Base-by-base conservation (phyloP, 441 rosid species). In the Populus hybrid region DNA sequence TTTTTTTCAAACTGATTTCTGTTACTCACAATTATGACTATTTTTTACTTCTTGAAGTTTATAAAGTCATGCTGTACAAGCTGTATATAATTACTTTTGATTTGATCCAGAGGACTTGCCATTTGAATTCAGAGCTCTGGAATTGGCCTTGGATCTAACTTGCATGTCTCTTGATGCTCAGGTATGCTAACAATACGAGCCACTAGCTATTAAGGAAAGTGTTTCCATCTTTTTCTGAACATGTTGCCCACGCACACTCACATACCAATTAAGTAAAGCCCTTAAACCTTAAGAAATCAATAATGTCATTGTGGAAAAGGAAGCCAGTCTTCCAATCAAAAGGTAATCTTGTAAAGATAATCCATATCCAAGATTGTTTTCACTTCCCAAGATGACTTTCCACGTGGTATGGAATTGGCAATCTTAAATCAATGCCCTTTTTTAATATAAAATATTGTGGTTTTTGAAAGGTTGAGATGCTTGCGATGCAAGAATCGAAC, bases 71-170 rank as follows among this genome's bases (percentile, higher is more conserved):
- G 74, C 53, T 35, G 67, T 36, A 35, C 71, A 40, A 64, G 14
- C 67, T 84, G 77, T 85, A 87, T 18, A 65, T 46, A 67, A 34
- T 32, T 80, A 30, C 59, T 82, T 63, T 79, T 78, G 76, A 38
- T 80, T 73, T 86, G 70, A 78, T 84, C 79, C 91, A 96, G 99
- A 96, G 90, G 97, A 96, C 87, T 88, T 96, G 78, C 99, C 98
- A 34, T 96, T 96, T 83, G 98, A 96, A 77, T 94, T 96, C 79
- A 90, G 86, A 85, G 97, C 99, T 35, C 86, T 96, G 81, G 99
- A 96, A 83, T 79, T 96, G 86, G 98, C 98, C 81, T 84, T 96
- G 90, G 99, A 96, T 69, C 64, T 93, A 73, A 88, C 96, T 74
- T 96, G 98, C 92, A 85, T 85, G 87, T 90, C 95, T 76, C 90